Evolutionary conservation across 306 rosid species (phyloP).

Genomic region (Senna siamea): DNA sequence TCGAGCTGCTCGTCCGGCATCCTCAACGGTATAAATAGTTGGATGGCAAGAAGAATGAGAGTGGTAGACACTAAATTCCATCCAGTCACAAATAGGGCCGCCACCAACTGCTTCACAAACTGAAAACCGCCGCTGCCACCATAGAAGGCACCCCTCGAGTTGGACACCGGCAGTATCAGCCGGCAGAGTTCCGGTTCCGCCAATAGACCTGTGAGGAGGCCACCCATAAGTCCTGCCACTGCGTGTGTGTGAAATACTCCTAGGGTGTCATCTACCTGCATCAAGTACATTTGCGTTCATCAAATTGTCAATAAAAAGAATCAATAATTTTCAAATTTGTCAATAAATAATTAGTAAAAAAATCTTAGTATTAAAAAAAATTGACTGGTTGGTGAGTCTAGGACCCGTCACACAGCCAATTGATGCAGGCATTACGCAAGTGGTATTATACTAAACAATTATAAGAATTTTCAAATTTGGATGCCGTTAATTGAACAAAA

Average conservation of each 20-base stretch:
- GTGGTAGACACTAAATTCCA: conserved; percentile 95
- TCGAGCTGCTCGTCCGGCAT: conserved; percentile 85
- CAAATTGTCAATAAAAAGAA: neutral
- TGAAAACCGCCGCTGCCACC: conserved; percentile 76
- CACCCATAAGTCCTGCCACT: conserved; percentile 91
- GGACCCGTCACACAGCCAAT: too few relatives aligned
- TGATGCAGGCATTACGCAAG: too few relatives aligned
- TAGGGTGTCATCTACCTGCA: conserved; percentile 86
- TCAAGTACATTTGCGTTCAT: neutral
- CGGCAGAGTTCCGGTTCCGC: conserved; percentile 89
- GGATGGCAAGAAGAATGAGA: conserved; percentile 66
- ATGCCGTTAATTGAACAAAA: neutral
- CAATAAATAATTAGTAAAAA: too few relatives aligned
- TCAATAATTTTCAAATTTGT: too few relatives aligned
- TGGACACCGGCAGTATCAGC: conserved; percentile 51
- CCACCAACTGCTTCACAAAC: conserved; percentile 79
- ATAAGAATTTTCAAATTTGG: neutral
- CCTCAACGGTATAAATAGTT: conserved; percentile 72
- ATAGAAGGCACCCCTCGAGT: conserved; percentile 82
- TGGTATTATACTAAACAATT: neutral
- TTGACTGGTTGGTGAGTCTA: too few relatives aligned
- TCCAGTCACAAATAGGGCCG: conserved; percentile 65
- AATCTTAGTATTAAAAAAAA: too few relatives aligned
- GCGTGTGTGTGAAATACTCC: conserved; percentile 98
- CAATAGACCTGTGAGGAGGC: conserved; percentile 83